Evolutionary conservation across 768 basidiomycete genomes (phyloP).

Genomic region (Dendrothele bispora): DNA sequence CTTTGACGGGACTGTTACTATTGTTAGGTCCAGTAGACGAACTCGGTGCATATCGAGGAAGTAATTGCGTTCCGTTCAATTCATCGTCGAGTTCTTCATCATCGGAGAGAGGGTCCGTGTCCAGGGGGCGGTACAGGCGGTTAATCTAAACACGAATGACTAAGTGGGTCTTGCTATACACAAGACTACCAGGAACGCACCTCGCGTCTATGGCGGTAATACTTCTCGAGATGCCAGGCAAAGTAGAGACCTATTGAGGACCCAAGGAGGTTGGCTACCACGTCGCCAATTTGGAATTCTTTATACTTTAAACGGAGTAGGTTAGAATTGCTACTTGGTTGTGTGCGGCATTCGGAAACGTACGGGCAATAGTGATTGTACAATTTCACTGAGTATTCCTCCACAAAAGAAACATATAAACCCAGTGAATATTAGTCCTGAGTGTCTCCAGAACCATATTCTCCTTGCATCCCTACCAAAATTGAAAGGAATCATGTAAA

Average conservation of each 20-base stretch:
- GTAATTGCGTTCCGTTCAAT: constrained; percentile 57
- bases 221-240: constrained; percentile 68
- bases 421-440: constrained; percentile 64
- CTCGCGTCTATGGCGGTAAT: constrained; percentile 80
- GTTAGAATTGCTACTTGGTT: constrained; percentile 1
- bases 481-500: too few relatives aligned
- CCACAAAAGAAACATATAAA: constrained; percentile 79
- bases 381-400: constrained; percentile 78
- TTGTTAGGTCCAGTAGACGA: constrained; percentile 20
- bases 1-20: constrained; percentile 13
- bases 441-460: constrained; percentile 86
- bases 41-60: constrained; percentile 54
- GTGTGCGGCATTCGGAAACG: constrained; percentile 12
- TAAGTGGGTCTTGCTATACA: not conserved
- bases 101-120: constrained; percentile 51
- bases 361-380: constrained; percentile 78
- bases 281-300: constrained; percentile 70
- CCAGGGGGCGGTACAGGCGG: constrained; percentile 74
- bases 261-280: constrained; percentile 76
- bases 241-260: constrained; percentile 66
- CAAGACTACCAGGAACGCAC: constrained; percentile 32
- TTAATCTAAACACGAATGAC: constrained; percentile 50
- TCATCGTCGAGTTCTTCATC: constrained; percentile 50
- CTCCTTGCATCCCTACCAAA: constrained; percentile 66
- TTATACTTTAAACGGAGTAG: constrained; percentile 48